Evolutionary conservation across 2,329 filamentous ascomycete genomes (phyloP).

Genomic region (Trichoderma aggressivum): DNA sequence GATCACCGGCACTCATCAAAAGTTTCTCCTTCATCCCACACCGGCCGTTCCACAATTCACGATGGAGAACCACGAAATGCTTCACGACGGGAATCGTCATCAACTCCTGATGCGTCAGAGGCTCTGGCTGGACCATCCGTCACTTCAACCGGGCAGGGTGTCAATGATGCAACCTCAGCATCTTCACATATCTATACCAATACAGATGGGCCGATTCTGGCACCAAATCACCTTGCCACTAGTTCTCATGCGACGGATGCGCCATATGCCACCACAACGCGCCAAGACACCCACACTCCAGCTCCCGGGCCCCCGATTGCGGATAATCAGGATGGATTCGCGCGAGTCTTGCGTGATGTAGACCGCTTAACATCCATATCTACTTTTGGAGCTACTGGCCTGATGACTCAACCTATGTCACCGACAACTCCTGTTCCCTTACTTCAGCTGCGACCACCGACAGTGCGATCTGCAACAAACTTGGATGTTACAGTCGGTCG

Average conservation of each 20-base stretch:
- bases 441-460: conserved; percentile 55
- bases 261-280: conserved; percentile 47
- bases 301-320: conserved; percentile 64
- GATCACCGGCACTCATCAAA: conserved; percentile 49
- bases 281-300: conserved; percentile 57
- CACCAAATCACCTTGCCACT: conserved; percentile 45
- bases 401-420: conserved; percentile 86
- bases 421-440: conserved; percentile 79
- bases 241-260: conserved; percentile 52
- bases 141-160: conserved; percentile 25
- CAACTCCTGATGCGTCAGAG: conserved; percentile 51
- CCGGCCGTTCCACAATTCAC: conserved; percentile 50
- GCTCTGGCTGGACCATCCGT: conserved; percentile 40
- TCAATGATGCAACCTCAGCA: conserved; percentile 25
- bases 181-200: conserved; percentile 20
- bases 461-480: conserved; percentile 51
- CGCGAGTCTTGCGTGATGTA: conserved; percentile 75
- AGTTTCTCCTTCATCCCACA: conserved; percentile 49
- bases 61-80: conserved; percentile 60
- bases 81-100: conserved; percentile 77
- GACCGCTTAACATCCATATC: conserved; percentile 84
- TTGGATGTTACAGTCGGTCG: conserved; percentile 49
- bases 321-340: conserved; percentile 68
- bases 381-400: conserved; percentile 62
- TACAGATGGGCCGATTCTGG: conserved; percentile 22